Base-by-base conservation (phyloP, 768 basidiomycete species). In the Strobilomyces dryophilus region DNA sequence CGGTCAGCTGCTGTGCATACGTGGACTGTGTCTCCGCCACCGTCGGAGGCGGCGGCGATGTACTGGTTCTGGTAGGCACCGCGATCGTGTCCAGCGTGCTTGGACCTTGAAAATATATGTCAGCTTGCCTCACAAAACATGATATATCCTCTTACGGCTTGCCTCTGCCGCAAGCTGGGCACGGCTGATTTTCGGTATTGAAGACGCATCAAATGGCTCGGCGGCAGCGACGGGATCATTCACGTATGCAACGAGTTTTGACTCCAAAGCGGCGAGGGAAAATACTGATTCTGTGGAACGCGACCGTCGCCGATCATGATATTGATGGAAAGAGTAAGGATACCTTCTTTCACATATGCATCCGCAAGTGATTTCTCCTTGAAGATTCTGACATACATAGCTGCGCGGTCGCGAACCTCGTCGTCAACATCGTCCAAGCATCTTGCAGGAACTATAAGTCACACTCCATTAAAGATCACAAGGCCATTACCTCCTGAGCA, bases 401-500 rank as follows among this genome's bases (percentile, higher is more conserved):
- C 91, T 5, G 97, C 97, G 46, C 97, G 89, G 71, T 99, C 97
- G 41, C 97, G 85, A 49, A 99, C 97, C 76, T 99, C 97, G 64
- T 99, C 97, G 55, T 99, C 97, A 18, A 98, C 92, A 68, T 99
- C 97, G 66, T 98, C 95, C 61, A 99, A 75, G 67, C 97, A 99
- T 57, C 94, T 94, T 57, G 14, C 27, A 47, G 21, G 31, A 51
- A 37, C 34, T 21, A 40, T 63, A 10, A 54, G 56, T 27, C 24
- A 6, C 32, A 54, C 17, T 34, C 27, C 6, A 26, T 12, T 14
- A 14, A 43, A 39, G 26, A 41, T n/a, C 7, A 36, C 26, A 35
- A 48, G 36, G 8, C 32, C 74, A 24, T 77, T 29, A 91, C 90
- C 95, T 79, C 59, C 80, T 89, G 40, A 99, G 76, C 41, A 99